Evolutionary conservation across 495 filamentous ascomycete species (phyloP).

Genomic region (Penicillium paradoxum): DNA sequence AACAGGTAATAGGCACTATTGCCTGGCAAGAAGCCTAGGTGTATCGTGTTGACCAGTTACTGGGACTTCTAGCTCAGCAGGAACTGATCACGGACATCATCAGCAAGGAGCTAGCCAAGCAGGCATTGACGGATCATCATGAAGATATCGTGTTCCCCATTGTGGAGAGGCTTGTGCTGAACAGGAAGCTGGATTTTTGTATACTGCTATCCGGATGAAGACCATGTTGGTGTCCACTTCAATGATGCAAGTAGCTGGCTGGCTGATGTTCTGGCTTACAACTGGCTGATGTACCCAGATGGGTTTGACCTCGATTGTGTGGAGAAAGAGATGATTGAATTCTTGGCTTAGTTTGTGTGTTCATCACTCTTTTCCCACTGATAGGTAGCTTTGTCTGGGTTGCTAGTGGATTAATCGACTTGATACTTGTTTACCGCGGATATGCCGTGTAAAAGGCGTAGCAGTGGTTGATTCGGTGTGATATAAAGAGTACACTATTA

Average conservation of each 20-base stretch:
- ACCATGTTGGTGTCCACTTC: conserved; percentile 3
- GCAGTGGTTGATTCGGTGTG: too few relatives aligned
- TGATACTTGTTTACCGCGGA: too few relatives aligned
- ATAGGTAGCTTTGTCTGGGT: too few relatives aligned
- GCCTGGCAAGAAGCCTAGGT: conserved; percentile 2
- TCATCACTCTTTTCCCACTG: too few relatives aligned
- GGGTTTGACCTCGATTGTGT: conserved; percentile 2
- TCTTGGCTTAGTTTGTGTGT: background rate
- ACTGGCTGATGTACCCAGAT: conserved; percentile 1
- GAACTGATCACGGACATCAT: conserved; percentile 9
- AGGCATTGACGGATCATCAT: conserved; percentile 5
- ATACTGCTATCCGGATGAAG: background rate
- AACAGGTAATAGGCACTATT: conserved; percentile 10
- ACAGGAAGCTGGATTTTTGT: background rate
- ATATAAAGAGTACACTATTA: too few relatives aligned
- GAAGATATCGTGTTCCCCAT: conserved; percentile 3
- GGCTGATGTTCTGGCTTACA: conserved; percentile 3
- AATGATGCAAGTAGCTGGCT: background rate
- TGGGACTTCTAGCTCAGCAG: conserved; percentile 11
- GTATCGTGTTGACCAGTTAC: conserved; percentile 14
- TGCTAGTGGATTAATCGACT: too few relatives aligned
- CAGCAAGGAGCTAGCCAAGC: background rate
- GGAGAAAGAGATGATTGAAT: background rate
- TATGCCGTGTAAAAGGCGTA: too few relatives aligned
- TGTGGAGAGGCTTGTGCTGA: background rate